Percentiles rank a stretch among this genome's conserved stretches.
phyloP scores from a whole-genome alignment of 2,329 filamentous ascomycete species.

The Magnaporthiopsis poae region DNA sequence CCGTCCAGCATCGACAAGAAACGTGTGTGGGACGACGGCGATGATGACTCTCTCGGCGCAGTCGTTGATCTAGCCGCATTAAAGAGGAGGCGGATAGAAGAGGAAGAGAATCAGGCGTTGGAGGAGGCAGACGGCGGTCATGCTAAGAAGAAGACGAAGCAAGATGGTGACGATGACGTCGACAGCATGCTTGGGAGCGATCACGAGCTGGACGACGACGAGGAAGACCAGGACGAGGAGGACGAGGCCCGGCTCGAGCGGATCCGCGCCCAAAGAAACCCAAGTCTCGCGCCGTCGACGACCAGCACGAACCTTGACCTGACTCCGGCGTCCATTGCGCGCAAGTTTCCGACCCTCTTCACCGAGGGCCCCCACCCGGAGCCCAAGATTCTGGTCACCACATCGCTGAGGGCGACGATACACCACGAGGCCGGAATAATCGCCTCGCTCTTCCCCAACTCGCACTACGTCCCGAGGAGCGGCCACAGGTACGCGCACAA shows the following conservation, averaged over 20 bases:
- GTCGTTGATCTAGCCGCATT: slow-evolving; percentile 50
- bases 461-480: slow-evolving; percentile 76
- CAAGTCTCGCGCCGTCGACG: slow-evolving; percentile 46
- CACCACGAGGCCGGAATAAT: slow-evolving; percentile 74
- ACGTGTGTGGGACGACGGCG: slow-evolving; percentile 77
- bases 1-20: slow-evolving; percentile 77
- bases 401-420: slow-evolving; percentile 76
- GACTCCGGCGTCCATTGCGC: slow-evolving; percentile 48
- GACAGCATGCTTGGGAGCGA: slow-evolving; percentile 62
- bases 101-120: slow-evolving; percentile 34
- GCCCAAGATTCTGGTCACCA: slow-evolving; percentile 88
- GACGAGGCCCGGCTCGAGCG: slow-evolving; percentile 27
- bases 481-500: slow-evolving; percentile 78
- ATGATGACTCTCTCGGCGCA: slow-evolving; percentile 44
- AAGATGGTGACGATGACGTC: slow-evolving; percentile 43
- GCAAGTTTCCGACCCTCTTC: slow-evolving; percentile 55
- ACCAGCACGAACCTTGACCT: slow-evolving; percentile 55
- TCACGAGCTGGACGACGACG: slow-evolving; percentile 39
- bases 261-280: slow-evolving; percentile 28
- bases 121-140: slow-evolving; percentile 35
- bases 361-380: slow-evolving; percentile 45
- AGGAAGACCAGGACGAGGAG: slow-evolving; percentile 40
- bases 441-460: slow-evolving; percentile 74
- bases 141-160: slow-evolving; percentile 26
- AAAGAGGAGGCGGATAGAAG: slow-evolving; percentile 46